Percentiles rank a stretch among this genome's conserved stretches.
Evolutionary conservation across 768 basidiomycete genomes (phyloP).

Genomic region (Epithele typhae): DNA sequence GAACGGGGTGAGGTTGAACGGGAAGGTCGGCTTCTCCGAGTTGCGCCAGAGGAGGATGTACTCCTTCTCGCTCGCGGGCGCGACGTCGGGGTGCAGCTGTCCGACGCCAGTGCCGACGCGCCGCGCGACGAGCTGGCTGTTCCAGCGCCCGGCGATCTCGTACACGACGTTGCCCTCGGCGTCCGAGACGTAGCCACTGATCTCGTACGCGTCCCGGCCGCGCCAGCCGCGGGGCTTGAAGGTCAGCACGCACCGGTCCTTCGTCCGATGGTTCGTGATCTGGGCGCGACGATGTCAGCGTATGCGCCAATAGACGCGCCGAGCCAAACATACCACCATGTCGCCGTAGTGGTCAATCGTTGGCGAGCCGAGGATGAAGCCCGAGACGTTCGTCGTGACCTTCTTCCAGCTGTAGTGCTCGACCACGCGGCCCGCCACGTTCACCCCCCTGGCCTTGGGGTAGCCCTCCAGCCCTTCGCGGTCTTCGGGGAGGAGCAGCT

Average conservation of each 20-base stretch:
- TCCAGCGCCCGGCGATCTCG: conserved; percentile 95
- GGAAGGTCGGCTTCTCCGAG: conserved; percentile 74
- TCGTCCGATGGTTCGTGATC: conserved; percentile 88
- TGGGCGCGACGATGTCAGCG: conserved; percentile 19
- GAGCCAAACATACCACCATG: conserved; percentile 65
- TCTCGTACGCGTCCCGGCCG: conserved; percentile 88
- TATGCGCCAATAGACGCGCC: neutral
- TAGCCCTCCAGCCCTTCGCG: conserved; percentile 59
- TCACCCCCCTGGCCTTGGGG: conserved; percentile 47
- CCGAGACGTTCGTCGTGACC: conserved; percentile 85
- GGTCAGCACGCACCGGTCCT: conserved; percentile 81
- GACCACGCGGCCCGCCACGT: conserved; percentile 49
- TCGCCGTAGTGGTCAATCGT: conserved; percentile 74
- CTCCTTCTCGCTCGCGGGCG: conserved; percentile 51
- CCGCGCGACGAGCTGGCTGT: conserved; percentile 87
- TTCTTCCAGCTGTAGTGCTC: conserved; percentile 98
- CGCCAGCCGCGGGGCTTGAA: conserved; percentile 98
- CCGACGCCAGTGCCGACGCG: conserved; percentile 53
- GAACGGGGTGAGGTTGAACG: conserved; percentile 95
- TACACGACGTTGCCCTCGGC: conserved; percentile 60
- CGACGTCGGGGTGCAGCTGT: conserved; percentile 68
- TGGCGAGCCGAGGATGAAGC: conserved; percentile 82
- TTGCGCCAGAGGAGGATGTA: conserved; percentile 92
- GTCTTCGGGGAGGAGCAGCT: conserved; percentile 70
- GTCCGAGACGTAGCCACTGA: conserved; percentile 80